A percentile compares a stretch with the other conserved stretches of the same genome.
These are phyloP conservation scores for Suillus variegatus DNA, from an alignment of 768 basidiomycete genomes.

Conservation along the genomic window DNA sequence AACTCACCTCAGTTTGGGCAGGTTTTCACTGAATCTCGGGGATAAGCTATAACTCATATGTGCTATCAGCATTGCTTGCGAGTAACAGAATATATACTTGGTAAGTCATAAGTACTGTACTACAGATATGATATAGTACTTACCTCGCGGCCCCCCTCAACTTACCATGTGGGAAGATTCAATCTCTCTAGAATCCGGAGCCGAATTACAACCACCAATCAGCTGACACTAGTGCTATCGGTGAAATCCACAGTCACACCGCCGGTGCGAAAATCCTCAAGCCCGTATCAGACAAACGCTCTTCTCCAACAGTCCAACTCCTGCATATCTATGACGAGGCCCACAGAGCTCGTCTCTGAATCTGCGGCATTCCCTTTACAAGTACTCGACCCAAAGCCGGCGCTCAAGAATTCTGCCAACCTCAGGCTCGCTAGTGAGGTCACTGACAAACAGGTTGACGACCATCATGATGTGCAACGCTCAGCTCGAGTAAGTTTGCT, in stretches of 20 bases:
- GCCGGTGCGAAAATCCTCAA: conserved; percentile 18
- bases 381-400: conserved; percentile 8
- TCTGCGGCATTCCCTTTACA: conserved; percentile 20
- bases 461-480: conserved; percentile 11
- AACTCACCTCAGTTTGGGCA: no score
- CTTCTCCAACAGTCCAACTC: not conserved
- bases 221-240: not conserved
- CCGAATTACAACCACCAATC: not conserved
- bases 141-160: no score
- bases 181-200: not conserved
- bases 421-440: conserved; percentile 11
- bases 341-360: conserved; percentile 15
- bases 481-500: conserved; percentile 22
- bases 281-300: conserved; percentile 10
- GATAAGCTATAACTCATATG: no score
- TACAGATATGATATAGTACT: no score
- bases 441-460: conserved; percentile 26
- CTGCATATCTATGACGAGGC: conserved; percentile 18
- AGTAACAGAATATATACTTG: no score
- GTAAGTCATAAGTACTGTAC: no score
- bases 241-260: not conserved
- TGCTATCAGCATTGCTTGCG: no score
- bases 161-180: not conserved
- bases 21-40: no score
- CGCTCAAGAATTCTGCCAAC: conserved; percentile 13